Evolutionary conservation across 2,329 filamentous ascomycete genomes (phyloP), one percentile per base, ranked within the genome.

Genomic region (Ophiocordyceps camponoti-floridani): DNA sequence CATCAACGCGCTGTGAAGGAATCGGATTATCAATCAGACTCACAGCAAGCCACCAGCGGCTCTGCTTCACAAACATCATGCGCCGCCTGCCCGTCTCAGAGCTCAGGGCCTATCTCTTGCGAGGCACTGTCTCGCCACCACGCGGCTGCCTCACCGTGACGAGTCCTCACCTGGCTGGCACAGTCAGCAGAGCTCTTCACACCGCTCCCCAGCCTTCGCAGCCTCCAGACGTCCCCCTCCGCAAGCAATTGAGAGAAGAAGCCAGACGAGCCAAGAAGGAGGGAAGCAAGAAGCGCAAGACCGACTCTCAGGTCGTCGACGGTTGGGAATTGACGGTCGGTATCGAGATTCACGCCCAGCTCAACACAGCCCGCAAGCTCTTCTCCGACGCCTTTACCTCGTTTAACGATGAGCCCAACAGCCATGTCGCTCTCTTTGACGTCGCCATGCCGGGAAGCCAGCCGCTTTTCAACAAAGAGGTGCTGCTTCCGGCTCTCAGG

Each of bases 321-420:
- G 79, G 79, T 31, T 98, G 91, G 91, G 85, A 95, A 61, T 68
- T 96, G 55, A 95, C 89, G 0, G 86, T 96, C 27, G 91, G 91
- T 48, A 88, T 98, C 52, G 91, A 98, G 66, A 91, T 98, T 50
- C 91, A 98, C 59, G 91, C 91, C 18, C 89, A 96, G 63, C 71
- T 98, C 55, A 94, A 96, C 62, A 91, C 88, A 0, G 70, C 75
- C 4, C 72, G 73, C 56, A 98, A 98, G 64, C 75, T 98, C 46
- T 98, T 98, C 66, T 96, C 91, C 1, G 61, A 73, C 35, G 81
- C 81, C 11, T 60, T 67, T 12, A 79, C 78, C 0, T 76, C 75
- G 1, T 72, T 77, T 56, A 77, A 78, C 54, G 77, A 81, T 44
- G 61, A 68, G 3, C 84, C 88, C 6, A 96, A 98, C 58, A 79